Conservation (phyloP, 1,284 basidiomycete genomes). For the Bondarzewia mesenterica region DNA sequence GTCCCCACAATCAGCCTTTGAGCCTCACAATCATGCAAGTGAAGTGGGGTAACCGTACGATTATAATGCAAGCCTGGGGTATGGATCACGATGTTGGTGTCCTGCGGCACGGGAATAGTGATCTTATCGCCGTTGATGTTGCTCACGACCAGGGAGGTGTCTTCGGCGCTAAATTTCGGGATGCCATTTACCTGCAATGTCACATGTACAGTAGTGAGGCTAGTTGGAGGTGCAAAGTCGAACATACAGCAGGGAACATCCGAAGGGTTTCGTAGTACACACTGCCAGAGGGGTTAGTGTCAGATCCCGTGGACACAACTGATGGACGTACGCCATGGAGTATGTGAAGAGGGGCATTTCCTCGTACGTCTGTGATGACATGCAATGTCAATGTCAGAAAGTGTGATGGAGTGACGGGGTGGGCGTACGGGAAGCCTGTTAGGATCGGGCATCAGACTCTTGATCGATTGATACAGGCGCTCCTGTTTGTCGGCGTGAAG, state of each 20-base stretch:
- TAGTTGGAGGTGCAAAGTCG: neutral
- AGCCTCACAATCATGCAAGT: neutral
- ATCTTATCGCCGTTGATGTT: slow-evolving; percentile 28
- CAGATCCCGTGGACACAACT: neutral
- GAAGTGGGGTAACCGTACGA: slow-evolving; percentile 20
- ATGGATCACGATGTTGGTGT: slow-evolving; percentile 11
- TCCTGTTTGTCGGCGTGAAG: slow-evolving; percentile 59
- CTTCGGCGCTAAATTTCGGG: slow-evolving; percentile 41
- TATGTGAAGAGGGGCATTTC: slow-evolving; percentile 40
- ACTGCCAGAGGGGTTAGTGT: slow-evolving; percentile 22
- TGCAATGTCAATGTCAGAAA: neutral
- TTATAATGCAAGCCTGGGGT: slow-evolving; percentile 21
- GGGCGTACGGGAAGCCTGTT: slow-evolving; percentile 32
- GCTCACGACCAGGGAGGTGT: slow-evolving; percentile 30
- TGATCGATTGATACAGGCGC: slow-evolving; percentile 45
- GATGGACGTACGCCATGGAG: slow-evolving; percentile 31
- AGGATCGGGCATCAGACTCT: slow-evolving; percentile 28
- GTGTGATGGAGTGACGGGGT: neutral
- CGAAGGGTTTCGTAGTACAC: slow-evolving; percentile 51
- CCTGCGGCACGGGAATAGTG: slow-evolving; percentile 36
- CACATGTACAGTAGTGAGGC: neutral
- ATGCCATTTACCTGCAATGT: slow-evolving; percentile 21
- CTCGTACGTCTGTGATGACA: slow-evolving; percentile 36
- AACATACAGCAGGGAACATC: slow-evolving; percentile 38
- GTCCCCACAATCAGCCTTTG: neutral